A percentile compares a stretch with the other conserved stretches of the same genome.
Conservation (phyloP, 768 basidiomycete genomes). For the Leccinum variicolor region DNA sequence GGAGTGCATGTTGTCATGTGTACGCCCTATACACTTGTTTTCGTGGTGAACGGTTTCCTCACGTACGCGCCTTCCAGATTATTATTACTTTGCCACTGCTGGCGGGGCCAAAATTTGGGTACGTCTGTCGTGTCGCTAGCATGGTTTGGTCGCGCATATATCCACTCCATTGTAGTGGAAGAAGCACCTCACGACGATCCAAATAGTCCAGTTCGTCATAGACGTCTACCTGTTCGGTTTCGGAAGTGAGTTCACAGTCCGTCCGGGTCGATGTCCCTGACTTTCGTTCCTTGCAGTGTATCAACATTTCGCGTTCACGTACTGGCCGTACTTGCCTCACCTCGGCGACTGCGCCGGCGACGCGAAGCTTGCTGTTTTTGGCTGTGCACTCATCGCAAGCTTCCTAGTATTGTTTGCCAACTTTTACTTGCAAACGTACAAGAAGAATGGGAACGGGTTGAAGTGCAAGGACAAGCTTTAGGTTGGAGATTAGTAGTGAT, state of each 20-base stretch:
- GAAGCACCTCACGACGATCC: constrained; percentile 23
- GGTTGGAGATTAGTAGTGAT: background rate
- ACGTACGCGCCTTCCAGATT: constrained; percentile 53
- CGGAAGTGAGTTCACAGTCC: constrained; percentile 16
- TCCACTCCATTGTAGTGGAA: constrained; percentile 20
- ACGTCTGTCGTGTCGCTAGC: background rate
- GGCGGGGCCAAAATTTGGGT: constrained; percentile 41
- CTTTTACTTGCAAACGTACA: constrained; percentile 26
- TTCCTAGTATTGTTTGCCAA: constrained; percentile 25
- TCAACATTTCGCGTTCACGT: constrained; percentile 26
- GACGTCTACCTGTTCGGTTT: constrained; percentile 21
- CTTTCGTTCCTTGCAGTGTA: constrained; percentile 13
- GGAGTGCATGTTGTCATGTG: constrained; percentile 95
- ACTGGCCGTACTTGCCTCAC: constrained; percentile 23
- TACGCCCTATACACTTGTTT: constrained; percentile 39
- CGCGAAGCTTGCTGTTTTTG: constrained; percentile 14
- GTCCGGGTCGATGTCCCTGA: background rate
- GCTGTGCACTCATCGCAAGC: constrained; percentile 10
- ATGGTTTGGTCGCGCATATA: background rate
- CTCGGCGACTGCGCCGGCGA: constrained; percentile 27
- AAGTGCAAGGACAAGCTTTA: background rate
- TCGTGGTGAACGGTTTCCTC: background rate
- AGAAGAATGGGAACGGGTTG: background rate
- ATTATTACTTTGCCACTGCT: constrained; percentile 97
- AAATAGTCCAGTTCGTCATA: constrained; percentile 26